Percentiles rank a stretch among this genome's conserved stretches.
Conservation (phyloP, 2,329 filamentous ascomycete genomes). For the Hypoxylon rubiginosum region DNA sequence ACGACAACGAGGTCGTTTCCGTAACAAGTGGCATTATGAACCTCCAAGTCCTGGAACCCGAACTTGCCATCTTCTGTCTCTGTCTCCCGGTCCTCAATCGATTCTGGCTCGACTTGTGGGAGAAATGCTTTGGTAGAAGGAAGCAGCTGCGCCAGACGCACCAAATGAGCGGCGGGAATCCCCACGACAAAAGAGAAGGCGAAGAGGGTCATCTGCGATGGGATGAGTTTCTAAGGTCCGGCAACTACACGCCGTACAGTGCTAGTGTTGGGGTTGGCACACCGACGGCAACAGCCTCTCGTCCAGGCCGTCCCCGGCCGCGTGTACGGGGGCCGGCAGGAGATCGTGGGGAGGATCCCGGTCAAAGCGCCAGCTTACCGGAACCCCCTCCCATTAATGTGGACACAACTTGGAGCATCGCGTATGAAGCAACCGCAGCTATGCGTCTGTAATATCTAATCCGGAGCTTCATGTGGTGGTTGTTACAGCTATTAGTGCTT, state of each 20-base stretch:
- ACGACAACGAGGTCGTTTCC: conserved; percentile 2
- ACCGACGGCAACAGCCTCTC: not conserved
- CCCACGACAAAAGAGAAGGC: not conserved
- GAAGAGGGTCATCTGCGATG: not conserved
- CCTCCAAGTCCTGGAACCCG: conserved; percentile 35
- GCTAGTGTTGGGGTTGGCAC: not conserved
- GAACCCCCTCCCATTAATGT: conserved; percentile 10
- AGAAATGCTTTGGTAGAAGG: not conserved
- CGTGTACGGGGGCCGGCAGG: not conserved
- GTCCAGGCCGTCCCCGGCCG: not conserved
- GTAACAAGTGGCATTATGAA: conserved; percentile 24
- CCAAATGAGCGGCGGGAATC: not conserved
- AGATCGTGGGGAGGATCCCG: not conserved
- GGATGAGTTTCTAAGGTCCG: not conserved
- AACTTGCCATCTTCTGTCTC: conserved; percentile 31
- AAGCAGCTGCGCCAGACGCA: not conserved
- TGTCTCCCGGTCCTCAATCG: conserved; percentile 33
- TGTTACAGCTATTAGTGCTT: not conserved
- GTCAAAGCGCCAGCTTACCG: not conserved
- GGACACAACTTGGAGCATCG: conserved; percentile 16
- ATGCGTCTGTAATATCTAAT: not conserved
- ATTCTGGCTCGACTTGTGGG: conserved; percentile 18
- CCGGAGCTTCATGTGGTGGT: not conserved
- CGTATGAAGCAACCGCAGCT: conserved; percentile 10
- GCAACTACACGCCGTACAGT: not conserved